Conservation (phyloP, 805 yeast species). For the Candida insectorum region DNA sequence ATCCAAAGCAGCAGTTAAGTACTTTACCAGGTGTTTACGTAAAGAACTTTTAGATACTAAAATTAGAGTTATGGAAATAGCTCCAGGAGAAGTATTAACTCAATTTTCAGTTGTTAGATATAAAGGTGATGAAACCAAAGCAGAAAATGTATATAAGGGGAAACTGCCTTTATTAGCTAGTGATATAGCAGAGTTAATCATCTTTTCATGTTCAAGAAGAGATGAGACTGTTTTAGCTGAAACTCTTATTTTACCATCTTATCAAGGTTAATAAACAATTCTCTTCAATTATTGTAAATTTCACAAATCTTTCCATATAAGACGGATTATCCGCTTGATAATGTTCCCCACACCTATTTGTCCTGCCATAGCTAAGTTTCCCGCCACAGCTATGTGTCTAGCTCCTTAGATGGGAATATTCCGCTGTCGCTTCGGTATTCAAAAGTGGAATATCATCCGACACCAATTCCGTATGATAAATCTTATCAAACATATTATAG, state of each 20-base stretch:
- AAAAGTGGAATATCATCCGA: no score
- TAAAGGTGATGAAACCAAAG: conserved; percentile 1
- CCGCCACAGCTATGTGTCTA: no score
- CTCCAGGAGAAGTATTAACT: conserved; percentile 1
- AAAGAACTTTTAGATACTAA: conserved; percentile 1
- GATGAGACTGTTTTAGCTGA: conserved; percentile 1
- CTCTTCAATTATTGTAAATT: no score
- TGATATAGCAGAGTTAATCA: conserved; percentile 2
- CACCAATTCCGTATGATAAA: no score
- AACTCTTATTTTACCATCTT: background rate
- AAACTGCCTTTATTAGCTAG: background rate
- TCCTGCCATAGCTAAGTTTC: no score
- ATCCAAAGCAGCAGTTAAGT: conserved; percentile 3
- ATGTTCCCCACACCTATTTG: no score
- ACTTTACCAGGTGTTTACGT: background rate
- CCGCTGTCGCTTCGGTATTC: no score
- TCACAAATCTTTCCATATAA: no score
- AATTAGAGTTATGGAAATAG: conserved; percentile 2
- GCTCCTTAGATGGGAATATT: no score
- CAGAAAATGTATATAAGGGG: background rate
- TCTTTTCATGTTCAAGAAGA: conserved; percentile 1
- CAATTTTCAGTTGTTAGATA: conserved; percentile 1
- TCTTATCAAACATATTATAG: no score
- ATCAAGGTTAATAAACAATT: conserved; percentile 1
- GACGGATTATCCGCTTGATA: no score